Base-by-base conservation (phyloP, 257 asterid species). In the Fraxinus americana region DNA sequence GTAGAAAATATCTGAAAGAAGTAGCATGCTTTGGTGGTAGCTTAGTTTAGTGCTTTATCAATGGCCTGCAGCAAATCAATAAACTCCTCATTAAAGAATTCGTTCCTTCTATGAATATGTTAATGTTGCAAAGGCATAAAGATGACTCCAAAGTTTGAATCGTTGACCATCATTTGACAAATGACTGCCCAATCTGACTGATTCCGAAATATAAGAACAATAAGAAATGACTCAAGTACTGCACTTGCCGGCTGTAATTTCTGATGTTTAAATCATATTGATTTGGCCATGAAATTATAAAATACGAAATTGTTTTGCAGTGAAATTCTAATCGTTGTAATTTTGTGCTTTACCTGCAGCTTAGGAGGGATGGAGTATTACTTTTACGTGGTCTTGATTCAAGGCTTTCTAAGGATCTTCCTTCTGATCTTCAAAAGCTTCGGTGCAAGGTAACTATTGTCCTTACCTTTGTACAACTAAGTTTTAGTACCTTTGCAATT, bases 351-450 rank as follows among this genome's bases (percentile, higher is more conserved):
- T 36, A 23, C 79, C 27, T 88, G 93, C 94, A 91, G 99, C 86
- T 93, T 67, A 90, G 90, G 86, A 88, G 98, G 83, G 97, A 93
- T 54, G 99, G 98, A 3, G 94, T 95, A 21, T 81, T 95, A 38
- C 89, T 95, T 30, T 80, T 95, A 61, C 96, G 99, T 41, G 92
- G 99, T 80, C 80, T 95, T 27, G 99, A 95, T 83, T 93, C 99
- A 30, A 89, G 97, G 86, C 97, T 95, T 16, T 91, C 99, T 4
- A 91, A 95, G 89, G 98, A 93, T 86, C 96, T 95, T 82, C 97
- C 97, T 9, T 87, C 99, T 1, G 97, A 95, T 78, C 98, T 95
- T 90, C 99, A 95, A 79, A 95, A 93, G 86, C 99, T 95, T 80
- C 96, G 99, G 0, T 95, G 99, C 97, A 95, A 93, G 99, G 99